phyloP scores from a whole-genome alignment of 805 yeast species.

The Candida namnaoensis region DNA sequence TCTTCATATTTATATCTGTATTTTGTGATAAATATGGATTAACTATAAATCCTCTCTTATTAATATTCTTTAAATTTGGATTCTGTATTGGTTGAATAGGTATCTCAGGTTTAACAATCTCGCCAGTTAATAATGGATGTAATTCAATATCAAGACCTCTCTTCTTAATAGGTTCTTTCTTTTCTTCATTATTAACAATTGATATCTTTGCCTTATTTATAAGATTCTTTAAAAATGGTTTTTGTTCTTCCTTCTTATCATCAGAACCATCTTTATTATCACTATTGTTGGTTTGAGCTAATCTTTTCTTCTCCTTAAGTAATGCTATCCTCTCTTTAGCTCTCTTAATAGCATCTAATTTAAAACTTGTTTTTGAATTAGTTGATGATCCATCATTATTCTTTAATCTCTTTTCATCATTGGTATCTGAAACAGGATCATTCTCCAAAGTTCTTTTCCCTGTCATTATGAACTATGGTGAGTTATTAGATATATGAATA shows the following conservation, averaged over 20 bases:
- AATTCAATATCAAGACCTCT: slow-evolving; percentile 18
- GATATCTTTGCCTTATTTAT: neutral
- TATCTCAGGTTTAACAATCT: neutral
- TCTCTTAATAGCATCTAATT: neutral
- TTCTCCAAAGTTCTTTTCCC: too few relatives aligned
- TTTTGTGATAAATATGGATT: slow-evolving; percentile 25
- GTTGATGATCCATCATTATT: too few relatives aligned
- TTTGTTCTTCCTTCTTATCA: too few relatives aligned
- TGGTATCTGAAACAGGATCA: too few relatives aligned
- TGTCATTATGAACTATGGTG: too few relatives aligned
- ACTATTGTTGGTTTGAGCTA: neutral
- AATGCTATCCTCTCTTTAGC: neutral
- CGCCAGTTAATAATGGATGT: slow-evolving; percentile 20
- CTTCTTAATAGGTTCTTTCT: neutral
- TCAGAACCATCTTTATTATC: too few relatives aligned
- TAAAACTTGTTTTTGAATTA: too few relatives aligned
- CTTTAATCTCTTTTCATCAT: too few relatives aligned
- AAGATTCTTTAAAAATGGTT: too few relatives aligned
- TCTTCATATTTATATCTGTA: neutral
- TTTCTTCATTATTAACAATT: neutral
- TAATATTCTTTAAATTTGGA: slow-evolving; percentile 14
- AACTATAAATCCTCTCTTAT: slow-evolving; percentile 15
- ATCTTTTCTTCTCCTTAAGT: too few relatives aligned
- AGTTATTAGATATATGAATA: too few relatives aligned
- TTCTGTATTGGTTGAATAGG: slow-evolving; percentile 6